Evolutionary conservation across 1,284 basidiomycete species (phyloP).

Genomic region (Meira nashicola): DNA sequence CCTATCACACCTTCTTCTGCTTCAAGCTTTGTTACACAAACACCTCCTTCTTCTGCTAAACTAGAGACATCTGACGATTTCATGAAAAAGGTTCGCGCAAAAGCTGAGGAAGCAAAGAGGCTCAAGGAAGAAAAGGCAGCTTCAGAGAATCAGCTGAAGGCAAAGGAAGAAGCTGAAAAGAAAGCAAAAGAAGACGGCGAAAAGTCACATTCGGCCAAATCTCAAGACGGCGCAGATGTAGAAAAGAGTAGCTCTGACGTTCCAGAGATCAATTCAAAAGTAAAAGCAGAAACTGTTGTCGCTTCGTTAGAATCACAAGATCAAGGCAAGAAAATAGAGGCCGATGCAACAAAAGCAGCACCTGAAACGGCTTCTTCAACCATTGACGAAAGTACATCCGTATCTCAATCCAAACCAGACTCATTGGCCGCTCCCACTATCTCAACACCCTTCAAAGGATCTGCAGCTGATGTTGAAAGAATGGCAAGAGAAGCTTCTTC

Average conservation of each 20-base stretch:
- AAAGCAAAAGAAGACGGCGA: constrained; percentile 23
- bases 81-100: constrained; percentile 36
- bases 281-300: constrained; percentile 12
- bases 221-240: constrained; percentile 12
- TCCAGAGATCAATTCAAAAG: constrained; percentile 19
- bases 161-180: constrained; percentile 22
- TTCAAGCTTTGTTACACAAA: constrained; percentile 22
- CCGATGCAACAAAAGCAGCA: constrained; percentile 14
- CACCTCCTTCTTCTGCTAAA: constrained; percentile 17
- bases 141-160: constrained; percentile 21
- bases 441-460: constrained; percentile 26
- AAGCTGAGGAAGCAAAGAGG: constrained; percentile 28
- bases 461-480: constrained; percentile 42
- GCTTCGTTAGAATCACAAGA: background rate
- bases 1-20: constrained; percentile 20
- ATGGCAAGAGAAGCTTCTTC: constrained; percentile 47
- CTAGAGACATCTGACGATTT: constrained; percentile 45
- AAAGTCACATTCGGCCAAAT: constrained; percentile 11
- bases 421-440: constrained; percentile 14
- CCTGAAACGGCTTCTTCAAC: background rate
- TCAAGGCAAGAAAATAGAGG: constrained; percentile 6
- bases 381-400: background rate
- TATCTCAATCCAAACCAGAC: constrained; percentile 9
- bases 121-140: constrained; percentile 33
- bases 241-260: constrained; percentile 9